Percentiles rank a stretch among this genome's conserved stretches.
phyloP scores from a whole-genome alignment of 2,329 filamentous ascomycete genomes.

The Clonostachys sp. region DNA sequence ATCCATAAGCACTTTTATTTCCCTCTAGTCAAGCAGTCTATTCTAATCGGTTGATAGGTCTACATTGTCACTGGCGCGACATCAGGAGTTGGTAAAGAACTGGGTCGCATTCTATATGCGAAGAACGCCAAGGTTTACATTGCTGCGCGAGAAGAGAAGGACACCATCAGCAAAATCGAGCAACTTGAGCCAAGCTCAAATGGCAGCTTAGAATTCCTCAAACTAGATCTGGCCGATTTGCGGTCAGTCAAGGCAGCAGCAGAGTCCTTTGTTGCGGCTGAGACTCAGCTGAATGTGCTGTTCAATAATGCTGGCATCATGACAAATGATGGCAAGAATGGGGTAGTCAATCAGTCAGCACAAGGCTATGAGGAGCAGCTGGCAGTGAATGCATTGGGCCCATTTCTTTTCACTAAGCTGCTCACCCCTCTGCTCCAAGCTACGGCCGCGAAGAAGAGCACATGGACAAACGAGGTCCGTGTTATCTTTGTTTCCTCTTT shows the following conservation, averaged over 20 bases:
- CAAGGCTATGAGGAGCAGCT: slow-evolving; percentile 25
- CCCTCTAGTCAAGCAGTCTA: neutral
- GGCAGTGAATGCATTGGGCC: slow-evolving; percentile 28
- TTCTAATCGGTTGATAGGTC: slow-evolving; percentile 19
- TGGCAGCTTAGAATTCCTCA: slow-evolving; percentile 29
- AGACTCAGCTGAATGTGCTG: slow-evolving; percentile 24
- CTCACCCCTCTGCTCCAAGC: slow-evolving; percentile 21
- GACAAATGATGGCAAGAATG: neutral
- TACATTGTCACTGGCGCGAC: slow-evolving; percentile 38
- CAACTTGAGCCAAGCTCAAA: slow-evolving; percentile 16
- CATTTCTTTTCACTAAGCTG: slow-evolving; percentile 28
- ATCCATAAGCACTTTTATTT: slow-evolving; percentile 9
- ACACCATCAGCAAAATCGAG: slow-evolving; percentile 33
- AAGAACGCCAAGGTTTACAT: slow-evolving; percentile 47
- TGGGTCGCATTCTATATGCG: slow-evolving; percentile 45
- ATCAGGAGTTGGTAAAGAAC: slow-evolving; percentile 38
- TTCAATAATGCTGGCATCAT: slow-evolving; percentile 34
- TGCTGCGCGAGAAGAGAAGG: slow-evolving; percentile 31
- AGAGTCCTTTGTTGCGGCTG: slow-evolving; percentile 9
- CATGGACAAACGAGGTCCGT: slow-evolving; percentile 7
- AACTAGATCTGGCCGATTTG: slow-evolving; percentile 30
- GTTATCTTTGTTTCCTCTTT: slow-evolving; percentile 11
- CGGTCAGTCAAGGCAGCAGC: slow-evolving; percentile 17
- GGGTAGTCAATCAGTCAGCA: neutral
- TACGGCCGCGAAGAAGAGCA: slow-evolving; percentile 19